phyloP scores from a whole-genome alignment of 129 eudicot genomes.

The Flaveria bidentis region DNA sequence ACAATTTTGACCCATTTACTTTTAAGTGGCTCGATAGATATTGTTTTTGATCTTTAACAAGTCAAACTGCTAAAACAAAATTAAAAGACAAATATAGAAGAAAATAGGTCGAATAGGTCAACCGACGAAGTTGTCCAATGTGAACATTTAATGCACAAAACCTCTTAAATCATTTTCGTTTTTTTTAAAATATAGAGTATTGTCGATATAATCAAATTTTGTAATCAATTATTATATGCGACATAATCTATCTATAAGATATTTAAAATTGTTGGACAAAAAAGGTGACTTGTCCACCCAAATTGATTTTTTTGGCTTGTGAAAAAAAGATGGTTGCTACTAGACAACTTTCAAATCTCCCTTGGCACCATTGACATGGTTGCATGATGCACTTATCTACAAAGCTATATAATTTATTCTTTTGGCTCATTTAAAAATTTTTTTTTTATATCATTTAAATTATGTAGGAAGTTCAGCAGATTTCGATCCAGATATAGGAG shows the following conservation, averaged over 20 bases:
- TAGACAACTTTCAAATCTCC: neutral
- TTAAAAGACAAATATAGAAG: neutral
- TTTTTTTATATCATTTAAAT: slow-evolving; percentile 3
- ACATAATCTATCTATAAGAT: neutral
- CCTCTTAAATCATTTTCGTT: neutral
- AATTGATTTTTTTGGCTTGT: neutral
- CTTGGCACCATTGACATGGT: neutral
- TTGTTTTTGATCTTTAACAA: neutral
- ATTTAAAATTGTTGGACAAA: neutral
- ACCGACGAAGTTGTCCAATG: neutral
- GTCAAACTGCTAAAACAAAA: neutral
- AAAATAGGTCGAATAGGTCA: neutral
- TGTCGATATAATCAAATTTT: neutral
- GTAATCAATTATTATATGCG: neutral
- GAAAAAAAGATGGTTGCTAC: neutral
- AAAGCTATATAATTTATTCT: neutral
- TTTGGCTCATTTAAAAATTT: neutral
- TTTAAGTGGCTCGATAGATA: neutral
- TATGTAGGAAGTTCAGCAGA: slow-evolving; percentile 39
- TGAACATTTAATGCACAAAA: neutral
- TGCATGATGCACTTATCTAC: neutral
- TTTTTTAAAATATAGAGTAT: neutral
- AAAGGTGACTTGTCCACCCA: neutral
- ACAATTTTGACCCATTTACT: neutral
- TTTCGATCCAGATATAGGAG: slow-evolving; percentile 28